phyloP scores from a whole-genome alignment of 805 yeast genomes.

The Candida bentonensis region DNA sequence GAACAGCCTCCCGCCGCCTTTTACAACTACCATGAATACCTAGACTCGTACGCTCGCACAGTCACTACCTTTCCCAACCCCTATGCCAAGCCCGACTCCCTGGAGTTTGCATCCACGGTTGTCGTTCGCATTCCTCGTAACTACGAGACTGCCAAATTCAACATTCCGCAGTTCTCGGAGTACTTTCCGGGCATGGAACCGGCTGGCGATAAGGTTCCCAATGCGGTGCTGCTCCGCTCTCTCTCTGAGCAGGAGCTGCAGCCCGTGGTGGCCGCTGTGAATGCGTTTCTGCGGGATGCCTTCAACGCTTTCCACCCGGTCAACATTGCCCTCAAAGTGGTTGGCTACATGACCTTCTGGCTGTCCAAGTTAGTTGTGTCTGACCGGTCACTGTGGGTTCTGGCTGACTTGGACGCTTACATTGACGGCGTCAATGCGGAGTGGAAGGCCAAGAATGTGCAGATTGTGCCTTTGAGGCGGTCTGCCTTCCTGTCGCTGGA shows the following conservation, averaged over 20 bases:
- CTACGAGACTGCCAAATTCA: slow-evolving; percentile 2
- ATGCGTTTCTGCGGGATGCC: slow-evolving; percentile 27
- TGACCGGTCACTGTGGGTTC: slow-evolving; percentile 19
- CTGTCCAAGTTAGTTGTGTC: slow-evolving; percentile 27
- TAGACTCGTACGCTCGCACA: neutral
- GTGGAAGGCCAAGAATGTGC: slow-evolving; percentile 2
- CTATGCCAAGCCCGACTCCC: slow-evolving; percentile 19
- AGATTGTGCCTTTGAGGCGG: slow-evolving; percentile 6
- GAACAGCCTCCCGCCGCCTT: slow-evolving; percentile 2
- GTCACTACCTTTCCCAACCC: slow-evolving; percentile 12
- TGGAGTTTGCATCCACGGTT: slow-evolving; percentile 5
- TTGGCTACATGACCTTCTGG: slow-evolving; percentile 29
- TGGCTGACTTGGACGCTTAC: slow-evolving; percentile 31
- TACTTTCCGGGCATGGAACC: slow-evolving; percentile 14
- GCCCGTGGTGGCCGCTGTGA: slow-evolving; percentile 31
- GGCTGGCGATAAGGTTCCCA: slow-evolving; percentile 4
- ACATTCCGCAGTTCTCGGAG: slow-evolving; percentile 11
- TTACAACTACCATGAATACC: slow-evolving; percentile 13
- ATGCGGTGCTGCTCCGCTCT: slow-evolving; percentile 24
- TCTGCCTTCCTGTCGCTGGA: slow-evolving; percentile 10
- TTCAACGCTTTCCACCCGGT: slow-evolving; percentile 27
- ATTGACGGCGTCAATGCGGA: slow-evolving; percentile 13
- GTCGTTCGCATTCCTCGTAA: slow-evolving; percentile 12
- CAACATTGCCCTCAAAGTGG: slow-evolving; percentile 25
- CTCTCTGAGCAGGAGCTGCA: slow-evolving; percentile 27